phyloP scores from a whole-genome alignment of 23 red algal species.

The Chondrus crispus region DNA sequence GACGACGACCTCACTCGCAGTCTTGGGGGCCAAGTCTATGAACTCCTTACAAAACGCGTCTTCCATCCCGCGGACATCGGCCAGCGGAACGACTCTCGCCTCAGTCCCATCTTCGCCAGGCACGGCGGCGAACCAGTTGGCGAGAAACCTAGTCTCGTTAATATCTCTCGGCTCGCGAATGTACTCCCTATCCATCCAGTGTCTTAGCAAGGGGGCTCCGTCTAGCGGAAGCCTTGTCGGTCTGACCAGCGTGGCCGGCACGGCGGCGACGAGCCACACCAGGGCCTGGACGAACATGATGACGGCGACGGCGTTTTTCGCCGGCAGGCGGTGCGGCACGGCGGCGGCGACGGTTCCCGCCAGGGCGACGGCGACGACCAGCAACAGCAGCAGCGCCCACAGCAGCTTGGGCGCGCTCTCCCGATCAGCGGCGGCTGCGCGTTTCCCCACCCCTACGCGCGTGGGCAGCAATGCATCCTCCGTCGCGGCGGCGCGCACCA shows the following conservation, averaged over 20 bases:
- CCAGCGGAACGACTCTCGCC: background rate
- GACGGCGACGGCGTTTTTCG: slow-evolving; percentile 2
- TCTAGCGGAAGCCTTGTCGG: slow-evolving; percentile 22
- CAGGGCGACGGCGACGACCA: background rate
- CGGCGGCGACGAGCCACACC: slow-evolving; percentile 11
- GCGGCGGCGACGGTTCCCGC: background rate
- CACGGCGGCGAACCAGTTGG: slow-evolving; percentile 41
- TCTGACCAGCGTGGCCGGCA: background rate
- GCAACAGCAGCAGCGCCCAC: background rate
- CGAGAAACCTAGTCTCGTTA: slow-evolving; percentile 17
- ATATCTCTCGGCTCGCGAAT: background rate
- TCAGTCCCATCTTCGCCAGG: background rate
- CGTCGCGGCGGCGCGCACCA: background rate
- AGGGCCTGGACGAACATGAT: slow-evolving; percentile 31
- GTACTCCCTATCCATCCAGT: slow-evolving; percentile 47
- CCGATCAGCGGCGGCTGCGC: too few species aligned
- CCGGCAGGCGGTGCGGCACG: background rate
- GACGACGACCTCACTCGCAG: background rate
- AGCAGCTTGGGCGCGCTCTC: background rate
- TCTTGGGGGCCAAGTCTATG: background rate
- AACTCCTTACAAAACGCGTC: slow-evolving; percentile 32
- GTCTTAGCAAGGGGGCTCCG: background rate
- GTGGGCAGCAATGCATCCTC: too few species aligned
- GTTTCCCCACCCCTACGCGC: too few species aligned
- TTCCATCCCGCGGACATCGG: background rate